Evolutionary conservation across 2,329 filamentous ascomycete species (phyloP).

Genomic region (Dendryphion nanum): DNA sequence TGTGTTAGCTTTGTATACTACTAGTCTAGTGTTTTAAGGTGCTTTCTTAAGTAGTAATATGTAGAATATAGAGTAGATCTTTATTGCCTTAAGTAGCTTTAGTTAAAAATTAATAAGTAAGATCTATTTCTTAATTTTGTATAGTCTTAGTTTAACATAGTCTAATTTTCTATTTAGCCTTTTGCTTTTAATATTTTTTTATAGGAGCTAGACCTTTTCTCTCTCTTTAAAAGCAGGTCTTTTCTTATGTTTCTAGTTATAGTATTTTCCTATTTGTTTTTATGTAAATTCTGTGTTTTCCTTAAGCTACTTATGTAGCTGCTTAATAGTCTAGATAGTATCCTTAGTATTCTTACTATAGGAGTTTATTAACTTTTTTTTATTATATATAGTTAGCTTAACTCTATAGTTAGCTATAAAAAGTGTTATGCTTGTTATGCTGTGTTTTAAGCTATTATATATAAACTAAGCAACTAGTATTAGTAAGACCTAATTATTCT

Average conservation of each 20-base stretch:
- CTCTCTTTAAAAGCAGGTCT: slow-evolving; percentile 1
- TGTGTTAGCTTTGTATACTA: slow-evolving; percentile 3
- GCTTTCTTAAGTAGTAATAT: slow-evolving; percentile 3
- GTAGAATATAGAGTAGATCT: not conserved
- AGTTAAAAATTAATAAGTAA: slow-evolving; percentile 1
- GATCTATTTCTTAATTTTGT: slow-evolving; percentile 3
- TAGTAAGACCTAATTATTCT: slow-evolving; percentile 3
- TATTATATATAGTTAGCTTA: slow-evolving; percentile 1
- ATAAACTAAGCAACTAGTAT: slow-evolving; percentile 1
- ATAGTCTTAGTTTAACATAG: slow-evolving; percentile 3
- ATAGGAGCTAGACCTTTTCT: slow-evolving; percentile 7
- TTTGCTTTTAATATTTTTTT: slow-evolving; percentile 7
- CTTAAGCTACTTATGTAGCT: not conserved
- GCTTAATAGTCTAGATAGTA: not conserved
- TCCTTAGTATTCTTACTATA: slow-evolving; percentile 1
- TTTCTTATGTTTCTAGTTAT: slow-evolving; percentile 6
- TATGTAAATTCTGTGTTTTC: not conserved
- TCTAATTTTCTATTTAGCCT: slow-evolving; percentile 4
- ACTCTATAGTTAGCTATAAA: slow-evolving; percentile 5
- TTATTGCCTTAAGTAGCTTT: not conserved
- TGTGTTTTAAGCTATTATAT: slow-evolving; percentile 6
- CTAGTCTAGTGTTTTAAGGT: slow-evolving; percentile 1
- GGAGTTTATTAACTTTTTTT: not conserved
- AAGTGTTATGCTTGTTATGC: not conserved
- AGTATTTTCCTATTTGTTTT: slow-evolving; percentile 5